These are phyloP conservation scores for Penicillium hesseltinei DNA, from an alignment of 2,329 filamentous ascomycete species.

Conservation along the genomic window DNA sequence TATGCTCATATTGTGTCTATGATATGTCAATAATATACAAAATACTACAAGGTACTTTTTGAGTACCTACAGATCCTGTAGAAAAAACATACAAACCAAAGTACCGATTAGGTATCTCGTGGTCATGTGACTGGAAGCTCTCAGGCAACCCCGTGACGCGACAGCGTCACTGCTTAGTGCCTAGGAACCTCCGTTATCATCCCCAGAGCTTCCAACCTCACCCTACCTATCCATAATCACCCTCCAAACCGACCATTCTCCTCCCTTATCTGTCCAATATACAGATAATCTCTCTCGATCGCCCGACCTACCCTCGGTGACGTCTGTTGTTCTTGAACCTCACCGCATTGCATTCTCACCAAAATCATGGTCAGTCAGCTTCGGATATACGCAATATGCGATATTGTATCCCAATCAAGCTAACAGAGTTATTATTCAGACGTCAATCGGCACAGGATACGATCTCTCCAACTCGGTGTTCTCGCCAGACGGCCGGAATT, in stretches of 20 bases:
- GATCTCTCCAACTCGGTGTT: slow-evolving; percentile 99
- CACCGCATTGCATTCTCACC: slow-evolving; percentile 9
- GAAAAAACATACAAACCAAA: background rate
- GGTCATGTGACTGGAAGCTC: slow-evolving; percentile 22
- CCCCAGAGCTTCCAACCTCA: slow-evolving; percentile 25
- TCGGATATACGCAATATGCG: background rate
- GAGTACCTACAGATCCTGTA: background rate
- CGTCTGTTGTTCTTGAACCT: slow-evolving; percentile 8
- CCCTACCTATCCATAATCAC: slow-evolving; percentile 4
- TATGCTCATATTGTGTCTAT: background rate
- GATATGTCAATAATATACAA: background rate
- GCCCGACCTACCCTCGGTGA: background rate
- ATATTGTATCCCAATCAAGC: slow-evolving; percentile 2
- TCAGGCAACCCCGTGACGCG: slow-evolving; percentile 37
- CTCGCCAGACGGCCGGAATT: slow-evolving; percentile 97
- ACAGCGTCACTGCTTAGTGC: slow-evolving; percentile 19
- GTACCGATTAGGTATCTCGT: background rate
- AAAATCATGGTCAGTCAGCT: slow-evolving; percentile 20
- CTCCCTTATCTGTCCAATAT: background rate
- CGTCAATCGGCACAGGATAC: slow-evolving; percentile 99
- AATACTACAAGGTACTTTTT: background rate
- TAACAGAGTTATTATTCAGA: slow-evolving; percentile 55
- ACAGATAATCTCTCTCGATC: background rate
- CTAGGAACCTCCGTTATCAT: slow-evolving; percentile 12
- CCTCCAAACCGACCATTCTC: background rate